These are phyloP conservation scores for Fusarium pininemorale DNA, from an alignment of 2,329 filamentous ascomycete species.

Conservation along the genomic window DNA sequence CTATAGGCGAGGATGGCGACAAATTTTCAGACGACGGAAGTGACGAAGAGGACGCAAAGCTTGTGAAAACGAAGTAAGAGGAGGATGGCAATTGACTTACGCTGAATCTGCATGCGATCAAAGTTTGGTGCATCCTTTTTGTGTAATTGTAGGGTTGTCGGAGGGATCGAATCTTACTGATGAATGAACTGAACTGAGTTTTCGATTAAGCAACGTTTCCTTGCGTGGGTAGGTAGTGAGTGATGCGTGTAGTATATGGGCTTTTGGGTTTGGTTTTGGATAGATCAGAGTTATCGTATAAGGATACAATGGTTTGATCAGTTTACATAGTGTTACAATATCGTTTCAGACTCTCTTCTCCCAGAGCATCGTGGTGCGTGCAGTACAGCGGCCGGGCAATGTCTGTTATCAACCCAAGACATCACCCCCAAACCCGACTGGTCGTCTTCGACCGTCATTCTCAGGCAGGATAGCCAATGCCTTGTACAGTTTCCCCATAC, in stretches of 20 bases:
- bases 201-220: slow-evolving; percentile 1
- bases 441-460: slow-evolving; percentile 75
- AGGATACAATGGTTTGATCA: slow-evolving; percentile 14
- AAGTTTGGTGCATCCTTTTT: slow-evolving; percentile 18
- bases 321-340: slow-evolving; percentile 24
- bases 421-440: slow-evolving; percentile 91
- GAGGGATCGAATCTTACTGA: slow-evolving; percentile 24
- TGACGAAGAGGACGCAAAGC: slow-evolving; percentile 62
- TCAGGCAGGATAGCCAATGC: slow-evolving; percentile 89
- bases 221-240: background rate
- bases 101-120: background rate
- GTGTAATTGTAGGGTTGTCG: slow-evolving; percentile 33
- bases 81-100: background rate
- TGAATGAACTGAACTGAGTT: slow-evolving; percentile 32
- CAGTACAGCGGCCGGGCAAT: background rate
- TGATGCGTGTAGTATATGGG: slow-evolving; percentile 8
- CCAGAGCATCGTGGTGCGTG: background rate
- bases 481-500: slow-evolving; percentile 97
- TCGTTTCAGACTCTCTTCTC: background rate
- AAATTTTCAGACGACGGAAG: slow-evolving; percentile 81
- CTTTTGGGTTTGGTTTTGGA: background rate
- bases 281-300: slow-evolving; percentile 5
- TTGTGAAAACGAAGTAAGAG: slow-evolving; percentile 58
- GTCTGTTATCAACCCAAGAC: slow-evolving; percentile 44
- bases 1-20: slow-evolving; percentile 85